Evolutionary conservation across 2,329 filamentous ascomycete species (phyloP), one percentile per base, ranked within the genome.

Genomic region (Arthrobotrys entomopaga): DNA sequence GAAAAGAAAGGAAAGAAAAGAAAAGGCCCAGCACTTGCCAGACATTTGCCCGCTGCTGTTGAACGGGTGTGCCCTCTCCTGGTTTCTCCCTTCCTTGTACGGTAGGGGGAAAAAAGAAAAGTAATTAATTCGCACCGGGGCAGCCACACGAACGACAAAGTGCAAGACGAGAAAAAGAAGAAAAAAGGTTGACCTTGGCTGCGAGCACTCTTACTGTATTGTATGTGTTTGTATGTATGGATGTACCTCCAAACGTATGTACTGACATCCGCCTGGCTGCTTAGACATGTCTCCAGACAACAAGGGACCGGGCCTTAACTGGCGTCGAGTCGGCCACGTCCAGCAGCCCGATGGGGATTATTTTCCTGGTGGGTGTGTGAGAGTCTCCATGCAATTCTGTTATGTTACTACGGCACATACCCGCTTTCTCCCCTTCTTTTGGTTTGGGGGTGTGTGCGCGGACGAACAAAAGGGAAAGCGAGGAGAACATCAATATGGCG

Each of bases 11-110:
- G 59, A 43, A 22, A 50, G 50, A 57, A 42, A 63, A 40, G 34
- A 15, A 46, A 24, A 63, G 52, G 57, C 69, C 69, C 61, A 73
- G 69, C 61, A 73, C 43, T 57, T 73, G 69, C 69, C 69, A 73
- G 61, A 73, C 69, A 73, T 66, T 66, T 50, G 61, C 56, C 69
- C 64, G 69, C 50, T 66, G 40, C 69, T 61, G 48, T 54, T n/a
- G 56, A 56, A 73, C 61, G 69, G 69, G 60, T 66, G 69, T 66
- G 46, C 69, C 69, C 69, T 73, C 61, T 73, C 61, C 69, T 66
- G 16, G 53, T 63, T 73, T 63, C 69, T 73, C 63, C 53, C 43
- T 56, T 73, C 69, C 57, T 60, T 65, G 57, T 52, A 60, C 34
- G 13, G 49, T 34, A 34, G 29, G 46, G 10, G 40, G 26, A 73